phyloP scores from a whole-genome alignment of 2,329 filamentous ascomycete species.

The Apiospora koreana region DNA sequence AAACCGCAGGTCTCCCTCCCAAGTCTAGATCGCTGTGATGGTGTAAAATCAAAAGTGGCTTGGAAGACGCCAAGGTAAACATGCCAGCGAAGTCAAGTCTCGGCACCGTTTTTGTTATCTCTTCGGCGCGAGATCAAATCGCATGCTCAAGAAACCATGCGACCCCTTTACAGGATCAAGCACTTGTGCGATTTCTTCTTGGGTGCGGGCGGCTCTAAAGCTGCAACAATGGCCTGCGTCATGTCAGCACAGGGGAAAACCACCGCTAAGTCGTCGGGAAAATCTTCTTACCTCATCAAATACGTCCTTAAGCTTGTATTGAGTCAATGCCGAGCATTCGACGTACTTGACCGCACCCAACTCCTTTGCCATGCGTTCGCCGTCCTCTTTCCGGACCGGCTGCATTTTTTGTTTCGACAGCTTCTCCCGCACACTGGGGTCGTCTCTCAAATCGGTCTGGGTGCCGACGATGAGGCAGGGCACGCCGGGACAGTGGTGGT shows the following conservation, averaged over 20 bases:
- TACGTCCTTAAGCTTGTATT: conserved; percentile 98
- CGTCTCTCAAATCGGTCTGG: conserved; percentile 93
- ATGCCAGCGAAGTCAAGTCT: neutral
- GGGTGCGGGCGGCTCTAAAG: conserved; percentile 81
- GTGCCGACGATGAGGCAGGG: conserved; percentile 98
- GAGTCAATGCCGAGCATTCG: conserved; percentile 95
- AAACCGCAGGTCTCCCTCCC: conserved; percentile 12
- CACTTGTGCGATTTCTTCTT: conserved; percentile 78
- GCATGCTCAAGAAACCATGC: conserved; percentile 1
- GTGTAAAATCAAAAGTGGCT: conserved; percentile 13
- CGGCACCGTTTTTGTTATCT: conserved; percentile 2
- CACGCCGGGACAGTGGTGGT: conserved; percentile 97
- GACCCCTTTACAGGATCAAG: conserved; percentile 58
- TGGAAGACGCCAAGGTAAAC: conserved; percentile 5
- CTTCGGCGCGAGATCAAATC: neutral
- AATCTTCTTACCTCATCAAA: conserved; percentile 83
- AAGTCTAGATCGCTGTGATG: conserved; percentile 19
- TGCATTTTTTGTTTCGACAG: conserved; percentile 94
- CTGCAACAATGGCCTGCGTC: conserved; percentile 85
- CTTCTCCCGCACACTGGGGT: conserved; percentile 85
- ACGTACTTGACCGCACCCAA: conserved; percentile 98
- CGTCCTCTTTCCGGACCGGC: conserved; percentile 88
- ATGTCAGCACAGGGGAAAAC: conserved; percentile 15
- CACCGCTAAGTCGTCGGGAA: neutral
- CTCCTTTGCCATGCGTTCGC: conserved; percentile 95